phyloP scores from a whole-genome alignment of 805 yeast species.

The Candida loeiensis region DNA sequence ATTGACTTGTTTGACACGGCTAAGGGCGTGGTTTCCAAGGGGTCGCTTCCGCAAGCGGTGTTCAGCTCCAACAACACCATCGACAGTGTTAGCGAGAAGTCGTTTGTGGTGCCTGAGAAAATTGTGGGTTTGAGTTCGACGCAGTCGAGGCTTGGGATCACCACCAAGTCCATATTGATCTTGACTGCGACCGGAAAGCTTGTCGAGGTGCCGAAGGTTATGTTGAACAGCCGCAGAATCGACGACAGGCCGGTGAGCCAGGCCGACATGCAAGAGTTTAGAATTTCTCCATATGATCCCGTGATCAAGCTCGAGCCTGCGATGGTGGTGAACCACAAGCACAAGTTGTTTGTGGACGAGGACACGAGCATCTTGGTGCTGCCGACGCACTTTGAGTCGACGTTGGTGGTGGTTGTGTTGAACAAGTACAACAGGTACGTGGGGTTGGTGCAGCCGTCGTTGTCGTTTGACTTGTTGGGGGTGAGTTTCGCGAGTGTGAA shows the following conservation, averaged over 20 bases:
- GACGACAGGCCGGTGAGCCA: conserved; percentile 48
- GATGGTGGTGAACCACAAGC: conserved; percentile 36
- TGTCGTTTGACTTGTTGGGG: conserved; percentile 74
- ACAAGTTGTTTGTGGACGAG: conserved; percentile 21
- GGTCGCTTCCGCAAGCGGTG: conserved; percentile 21
- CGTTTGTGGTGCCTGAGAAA: conserved; percentile 62
- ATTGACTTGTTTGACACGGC: conserved; percentile 75
- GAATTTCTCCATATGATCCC: conserved; percentile 63
- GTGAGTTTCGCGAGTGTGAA: conserved; percentile 63
- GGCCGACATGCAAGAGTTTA: conserved; percentile 56
- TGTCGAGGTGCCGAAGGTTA: conserved; percentile 62
- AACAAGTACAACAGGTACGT: conserved; percentile 68
- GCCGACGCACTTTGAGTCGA: conserved; percentile 74
- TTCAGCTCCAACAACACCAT: conserved; percentile 37
- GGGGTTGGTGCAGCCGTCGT: conserved; percentile 74
- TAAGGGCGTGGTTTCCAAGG: conserved; percentile 42
- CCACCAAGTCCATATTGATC: conserved; percentile 61
- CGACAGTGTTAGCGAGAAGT: conserved; percentile 46
- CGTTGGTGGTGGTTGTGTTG: conserved; percentile 63
- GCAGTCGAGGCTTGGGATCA: conserved; percentile 41
- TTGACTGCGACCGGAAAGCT: conserved; percentile 61
- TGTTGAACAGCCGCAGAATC: conserved; percentile 68
- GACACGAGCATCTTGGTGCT: conserved; percentile 23
- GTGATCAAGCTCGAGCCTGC: conserved; percentile 41
- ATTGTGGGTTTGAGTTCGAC: conserved; percentile 50